Evolutionary conservation across 176 grass and related monocot genomes (phyloP).

Genomic region (Typha latifolia): DNA sequence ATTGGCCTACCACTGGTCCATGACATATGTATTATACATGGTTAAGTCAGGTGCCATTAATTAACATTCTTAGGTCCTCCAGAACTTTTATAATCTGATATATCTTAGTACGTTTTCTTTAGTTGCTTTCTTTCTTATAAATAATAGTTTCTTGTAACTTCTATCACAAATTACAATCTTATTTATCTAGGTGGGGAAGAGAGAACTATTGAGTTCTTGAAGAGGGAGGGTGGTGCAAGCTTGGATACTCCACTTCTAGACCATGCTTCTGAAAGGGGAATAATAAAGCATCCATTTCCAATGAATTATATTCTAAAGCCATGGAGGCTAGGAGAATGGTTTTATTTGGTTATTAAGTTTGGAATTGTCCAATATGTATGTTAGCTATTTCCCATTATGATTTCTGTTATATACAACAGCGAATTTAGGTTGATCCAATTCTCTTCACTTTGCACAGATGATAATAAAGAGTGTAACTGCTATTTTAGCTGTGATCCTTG

Average conservation of each 20-base stretch:
- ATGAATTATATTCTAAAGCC: slow-evolving; percentile 87
- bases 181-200: slow-evolving; percentile 65
- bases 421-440: slow-evolving; percentile 7
- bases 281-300: slow-evolving; percentile 83
- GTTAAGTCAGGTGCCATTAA: no score
- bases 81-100: no score
- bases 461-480: slow-evolving; percentile 89
- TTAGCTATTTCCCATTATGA: slow-evolving; percentile 13
- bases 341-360: slow-evolving; percentile 80
- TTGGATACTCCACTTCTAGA: slow-evolving; percentile 36
- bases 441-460: slow-evolving; percentile 38
- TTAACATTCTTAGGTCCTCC: no score
- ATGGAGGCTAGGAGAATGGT: slow-evolving; percentile 70
- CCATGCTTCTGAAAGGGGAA: slow-evolving; percentile 48
- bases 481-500: slow-evolving; percentile 78
- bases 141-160: neutral
- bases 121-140: neutral
- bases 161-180: neutral
- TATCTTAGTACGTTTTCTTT: neutral
- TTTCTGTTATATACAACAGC: neutral
- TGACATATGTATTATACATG: no score
- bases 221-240: slow-evolving; percentile 48
- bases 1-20: no score
- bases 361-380: slow-evolving; percentile 95
- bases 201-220: slow-evolving; percentile 79